phyloP scores from a whole-genome alignment of 163 green algal species.

The Coccomyxa subellipsoidea region DNA sequence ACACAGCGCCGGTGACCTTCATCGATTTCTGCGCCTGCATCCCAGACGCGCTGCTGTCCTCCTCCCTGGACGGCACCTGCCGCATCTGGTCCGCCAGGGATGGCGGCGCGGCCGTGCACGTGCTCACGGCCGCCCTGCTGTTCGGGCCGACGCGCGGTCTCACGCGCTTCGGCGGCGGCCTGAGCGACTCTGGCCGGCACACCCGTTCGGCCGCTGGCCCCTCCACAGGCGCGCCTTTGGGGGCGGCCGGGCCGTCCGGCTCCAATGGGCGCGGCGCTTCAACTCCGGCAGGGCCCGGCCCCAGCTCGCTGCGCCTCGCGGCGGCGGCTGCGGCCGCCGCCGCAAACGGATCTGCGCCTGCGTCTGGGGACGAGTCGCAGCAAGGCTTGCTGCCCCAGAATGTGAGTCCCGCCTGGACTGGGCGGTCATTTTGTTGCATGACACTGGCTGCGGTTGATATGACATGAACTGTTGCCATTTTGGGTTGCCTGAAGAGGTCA shows the following conservation, averaged over 20 bases:
- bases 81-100: conserved; percentile 69
- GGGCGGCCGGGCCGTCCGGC: not conserved
- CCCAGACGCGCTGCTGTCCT: conserved; percentile 62
- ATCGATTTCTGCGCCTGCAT: conserved; percentile 65
- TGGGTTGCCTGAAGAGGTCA: no score
- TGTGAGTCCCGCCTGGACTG: not conserved
- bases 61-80: conserved; percentile 72
- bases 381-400: not conserved
- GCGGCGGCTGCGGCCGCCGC: not conserved
- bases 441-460: no score
- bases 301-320: not conserved
- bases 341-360: not conserved
- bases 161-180: not conserved
- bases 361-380: not conserved
- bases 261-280: not conserved
- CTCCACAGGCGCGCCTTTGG: not conserved
- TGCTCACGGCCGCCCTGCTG: conserved; percentile 24
- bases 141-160: conserved; percentile 12
- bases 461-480: no score
- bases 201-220: not conserved
- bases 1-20: conserved; percentile 53
- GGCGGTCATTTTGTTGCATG: not conserved
- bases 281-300: not conserved
- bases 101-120: conserved; percentile 19
- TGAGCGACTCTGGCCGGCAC: not conserved